phyloP scores from a whole-genome alignment of 768 basidiomycete genomes.

The Lentinus brumalis region DNA sequence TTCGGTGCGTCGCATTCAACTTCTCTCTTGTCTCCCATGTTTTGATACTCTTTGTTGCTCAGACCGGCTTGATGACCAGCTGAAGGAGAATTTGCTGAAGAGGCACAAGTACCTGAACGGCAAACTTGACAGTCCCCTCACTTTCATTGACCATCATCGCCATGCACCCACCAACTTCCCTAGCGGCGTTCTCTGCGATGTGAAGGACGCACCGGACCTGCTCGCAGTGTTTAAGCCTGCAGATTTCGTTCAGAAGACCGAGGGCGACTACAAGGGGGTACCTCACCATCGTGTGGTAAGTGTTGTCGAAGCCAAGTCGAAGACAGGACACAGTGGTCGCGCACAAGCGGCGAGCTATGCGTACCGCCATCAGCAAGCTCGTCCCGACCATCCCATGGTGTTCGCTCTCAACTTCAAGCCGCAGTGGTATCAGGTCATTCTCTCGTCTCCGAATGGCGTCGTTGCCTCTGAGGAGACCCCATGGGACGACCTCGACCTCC shows the following conservation, averaged over 20 bases:
- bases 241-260: not conserved
- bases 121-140: not conserved
- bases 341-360: not conserved
- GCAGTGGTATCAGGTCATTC: slow-evolving; percentile 4
- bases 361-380: slow-evolving; percentile 1
- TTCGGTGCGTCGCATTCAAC: not conserved
- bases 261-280: not conserved
- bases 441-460: not conserved
- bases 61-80: no score
- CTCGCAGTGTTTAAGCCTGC: not conserved
- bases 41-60: no score
- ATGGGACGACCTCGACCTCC: not conserved
- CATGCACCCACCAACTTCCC: not conserved
- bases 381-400: slow-evolving; percentile 5
- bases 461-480: not conserved
- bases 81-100: no score
- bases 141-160: slow-evolving; percentile 1
- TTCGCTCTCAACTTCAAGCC: not conserved
- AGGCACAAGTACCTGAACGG: not conserved
- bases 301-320: not conserved
- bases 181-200: no score
- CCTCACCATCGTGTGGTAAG: slow-evolving; percentile 1
- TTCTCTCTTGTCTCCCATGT: no score
- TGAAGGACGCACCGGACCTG: not conserved
- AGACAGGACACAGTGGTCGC: not conserved